Evolutionary conservation across 2,329 filamentous ascomycete genomes (phyloP), one percentile per base, ranked within the genome.

Genomic region (Monosporascus sp.): DNA sequence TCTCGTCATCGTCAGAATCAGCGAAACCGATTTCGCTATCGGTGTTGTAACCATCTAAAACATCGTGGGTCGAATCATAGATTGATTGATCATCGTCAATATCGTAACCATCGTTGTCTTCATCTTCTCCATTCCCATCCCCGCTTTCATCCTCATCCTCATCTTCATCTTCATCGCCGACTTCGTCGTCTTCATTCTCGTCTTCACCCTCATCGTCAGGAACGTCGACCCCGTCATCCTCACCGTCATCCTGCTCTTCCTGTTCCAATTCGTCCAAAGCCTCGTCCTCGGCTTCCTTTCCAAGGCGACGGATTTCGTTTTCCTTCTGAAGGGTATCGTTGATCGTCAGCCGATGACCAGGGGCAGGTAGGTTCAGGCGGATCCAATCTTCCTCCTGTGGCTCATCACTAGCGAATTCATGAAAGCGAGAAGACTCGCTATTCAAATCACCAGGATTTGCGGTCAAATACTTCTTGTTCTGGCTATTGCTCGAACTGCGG

Each of bases 341-440:
- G 59, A 99, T 86, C 4, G 92, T 97, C 40, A 99, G 78, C 64
- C 90, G 91, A 49, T 80, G 80, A 52, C 80, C 79, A 59, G 84
- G 77, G 34, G 82, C 81, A 7, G 81, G 78, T 36, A 82, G 77
- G 63, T 90, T 87, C 52, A 87, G 84, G 17, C 77, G 77, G 31
- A 95, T 90, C 94, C 94, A 99, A 63, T 96, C 92, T 54, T 97
- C 92, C 57, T 94, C 88, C 54, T 90, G 84, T 41, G 87, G 79
- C 54, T 85, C 80, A 49, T 90, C 91, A 67, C 88, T 91, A 44
- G 90, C 93, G 69, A 97, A 97, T 65, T 96, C 93, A 68, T 97
- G 90, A 67, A 97, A 97, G 48, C 75, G 84, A 66, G 74, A 84
- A 26, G 78, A 77, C 58, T 86, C 82, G 41, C 74, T 75, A 38